These are phyloP conservation scores for Psilocybe cubensis DNA, from an alignment of 768 basidiomycete genomes.

Conservation along the genomic window DNA sequence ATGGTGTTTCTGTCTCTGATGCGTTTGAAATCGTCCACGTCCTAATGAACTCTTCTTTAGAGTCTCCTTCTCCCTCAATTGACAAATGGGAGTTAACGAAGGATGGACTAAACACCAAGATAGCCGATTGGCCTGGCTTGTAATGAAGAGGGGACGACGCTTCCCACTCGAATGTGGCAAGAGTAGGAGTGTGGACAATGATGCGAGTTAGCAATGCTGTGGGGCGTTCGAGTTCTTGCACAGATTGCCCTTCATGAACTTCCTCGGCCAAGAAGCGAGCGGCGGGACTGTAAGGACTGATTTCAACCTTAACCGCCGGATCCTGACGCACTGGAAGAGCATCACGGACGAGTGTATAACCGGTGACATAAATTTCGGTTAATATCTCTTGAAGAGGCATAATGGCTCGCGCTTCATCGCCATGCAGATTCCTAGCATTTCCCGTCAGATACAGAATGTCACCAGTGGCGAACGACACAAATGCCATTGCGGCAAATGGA, in stretches of 20 bases:
- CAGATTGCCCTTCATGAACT: constrained; percentile 24
- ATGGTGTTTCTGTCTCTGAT: constrained; percentile 7
- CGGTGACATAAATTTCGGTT: constrained; percentile 52
- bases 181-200: constrained; percentile 43
- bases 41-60: constrained; percentile 63
- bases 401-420: constrained; percentile 46
- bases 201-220: constrained; percentile 41
- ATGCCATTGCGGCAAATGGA: constrained; percentile 57
- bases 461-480: constrained; percentile 56
- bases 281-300: constrained; percentile 64
- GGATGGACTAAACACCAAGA: constrained; percentile 52
- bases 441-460: constrained; percentile 68
- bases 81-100: constrained; percentile 50
- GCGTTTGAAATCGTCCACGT: constrained; percentile 62
- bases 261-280: constrained; percentile 57
- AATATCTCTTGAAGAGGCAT: constrained; percentile 61
- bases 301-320: constrained; percentile 20
- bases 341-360: constrained; percentile 54
- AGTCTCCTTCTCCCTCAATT: constrained; percentile 52
- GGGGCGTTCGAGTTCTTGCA: constrained; percentile 28
- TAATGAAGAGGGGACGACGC: constrained; percentile 35
- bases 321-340: constrained; percentile 57
- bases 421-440: constrained; percentile 50
- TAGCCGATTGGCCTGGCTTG: constrained; percentile 53
- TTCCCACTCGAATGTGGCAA: constrained; percentile 59